Percentiles rank a stretch among this genome's conserved stretches.
These are phyloP conservation scores for Astrephomene gubernaculifera DNA, from an alignment of 139 green algal genomes.

Conservation along the genomic window DNA sequence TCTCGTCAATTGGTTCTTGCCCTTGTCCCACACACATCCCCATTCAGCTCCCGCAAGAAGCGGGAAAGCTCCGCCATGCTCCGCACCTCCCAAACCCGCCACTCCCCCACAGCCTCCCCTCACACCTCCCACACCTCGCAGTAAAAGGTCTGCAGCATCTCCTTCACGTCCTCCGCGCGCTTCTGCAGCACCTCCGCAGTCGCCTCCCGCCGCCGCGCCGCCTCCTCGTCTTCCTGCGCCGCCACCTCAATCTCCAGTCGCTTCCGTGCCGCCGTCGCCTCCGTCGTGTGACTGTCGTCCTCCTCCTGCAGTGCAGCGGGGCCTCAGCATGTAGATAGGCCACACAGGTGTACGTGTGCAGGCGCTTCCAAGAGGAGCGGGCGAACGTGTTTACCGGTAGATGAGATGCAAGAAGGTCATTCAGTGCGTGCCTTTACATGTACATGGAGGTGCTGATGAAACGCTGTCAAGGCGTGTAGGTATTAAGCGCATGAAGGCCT, in stretches of 20 bases:
- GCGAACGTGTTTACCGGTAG: too few species aligned
- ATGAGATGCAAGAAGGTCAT: too few species aligned
- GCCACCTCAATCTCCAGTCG: conserved; percentile 88
- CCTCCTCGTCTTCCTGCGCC: conserved; percentile 81
- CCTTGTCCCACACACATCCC: too few species aligned
- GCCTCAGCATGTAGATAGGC: too few species aligned
- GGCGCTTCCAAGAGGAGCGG: too few species aligned
- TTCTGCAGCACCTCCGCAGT: conserved; percentile 73
- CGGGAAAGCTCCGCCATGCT: not conserved
- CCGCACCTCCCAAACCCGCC: not conserved
- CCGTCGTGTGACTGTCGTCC: conserved; percentile 82
- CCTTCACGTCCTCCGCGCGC: conserved; percentile 79
- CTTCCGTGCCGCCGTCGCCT: conserved; percentile 77
- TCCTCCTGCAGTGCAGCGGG: conserved; percentile 57
- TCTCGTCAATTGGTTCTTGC: too few species aligned
- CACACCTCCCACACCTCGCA: conserved; percentile 78
- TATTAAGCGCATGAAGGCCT: too few species aligned
- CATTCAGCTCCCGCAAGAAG: too few species aligned
- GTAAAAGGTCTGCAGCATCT: conserved; percentile 82
- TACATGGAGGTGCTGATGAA: too few species aligned
- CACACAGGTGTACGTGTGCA: too few species aligned
- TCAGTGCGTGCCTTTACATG: too few species aligned
- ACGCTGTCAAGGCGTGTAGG: too few species aligned
- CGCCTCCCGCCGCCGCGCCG: conserved; percentile 72
- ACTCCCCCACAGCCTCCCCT: not conserved